Evolutionary conservation across 768 basidiomycete species (phyloP).

Genomic region (Gymnopilus dilepis): DNA sequence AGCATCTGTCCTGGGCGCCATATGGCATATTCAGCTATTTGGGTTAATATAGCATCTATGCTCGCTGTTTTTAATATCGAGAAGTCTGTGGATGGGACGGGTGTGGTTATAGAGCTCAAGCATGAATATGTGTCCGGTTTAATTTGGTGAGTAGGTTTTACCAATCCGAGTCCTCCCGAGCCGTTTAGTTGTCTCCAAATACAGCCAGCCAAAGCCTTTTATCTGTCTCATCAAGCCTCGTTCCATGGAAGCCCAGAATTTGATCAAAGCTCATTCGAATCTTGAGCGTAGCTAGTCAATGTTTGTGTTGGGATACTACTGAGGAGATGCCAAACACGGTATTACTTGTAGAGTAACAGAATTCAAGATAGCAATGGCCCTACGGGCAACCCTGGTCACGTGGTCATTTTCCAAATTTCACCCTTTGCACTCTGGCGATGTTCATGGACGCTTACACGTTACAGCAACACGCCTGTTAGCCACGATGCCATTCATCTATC

Average conservation of each 20-base stretch:
- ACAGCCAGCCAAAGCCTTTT: neutral
- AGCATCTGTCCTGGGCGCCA: conserved; percentile 31
- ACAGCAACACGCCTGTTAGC: too few species aligned
- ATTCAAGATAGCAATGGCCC: too few species aligned
- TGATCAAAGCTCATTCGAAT: neutral
- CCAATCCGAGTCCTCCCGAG: neutral
- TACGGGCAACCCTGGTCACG: too few species aligned
- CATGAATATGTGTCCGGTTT: conserved; percentile 25
- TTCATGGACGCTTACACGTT: too few species aligned
- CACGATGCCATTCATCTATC: too few species aligned
- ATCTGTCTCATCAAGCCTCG: neutral
- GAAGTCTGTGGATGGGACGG: conserved; percentile 26
- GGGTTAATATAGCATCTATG: conserved; percentile 30
- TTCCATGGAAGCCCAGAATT: neutral
- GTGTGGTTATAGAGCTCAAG: conserved; percentile 20
- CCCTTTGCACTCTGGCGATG: too few species aligned
- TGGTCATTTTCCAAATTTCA: too few species aligned
- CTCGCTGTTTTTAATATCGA: conserved; percentile 30
- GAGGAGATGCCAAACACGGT: too few species aligned
- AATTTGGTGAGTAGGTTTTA: conserved; percentile 17
- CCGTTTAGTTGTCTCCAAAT: neutral
- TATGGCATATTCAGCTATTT: conserved; percentile 28
- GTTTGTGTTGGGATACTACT: neutral
- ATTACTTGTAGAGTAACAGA: too few species aligned
- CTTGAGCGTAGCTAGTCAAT: neutral